Conservation (phyloP, 2,329 filamentous ascomycete species). For the Exophiala xenobiotica region DNA sequence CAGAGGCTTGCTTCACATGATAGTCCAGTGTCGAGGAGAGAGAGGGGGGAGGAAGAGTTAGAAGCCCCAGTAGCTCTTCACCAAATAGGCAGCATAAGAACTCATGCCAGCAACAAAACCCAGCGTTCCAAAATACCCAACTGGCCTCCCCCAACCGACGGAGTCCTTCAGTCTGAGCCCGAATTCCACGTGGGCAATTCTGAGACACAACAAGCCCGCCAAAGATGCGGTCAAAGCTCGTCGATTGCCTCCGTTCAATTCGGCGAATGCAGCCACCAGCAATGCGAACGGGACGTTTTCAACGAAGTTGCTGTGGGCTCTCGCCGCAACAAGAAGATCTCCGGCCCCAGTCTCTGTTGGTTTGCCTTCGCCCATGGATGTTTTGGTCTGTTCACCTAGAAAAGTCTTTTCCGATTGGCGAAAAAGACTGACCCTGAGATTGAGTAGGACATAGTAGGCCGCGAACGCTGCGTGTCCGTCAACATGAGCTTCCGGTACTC, state of each 20-base stretch:
- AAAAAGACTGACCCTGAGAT: slow-evolving; percentile 39
- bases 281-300: slow-evolving; percentile 47
- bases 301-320: slow-evolving; percentile 44
- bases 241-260: slow-evolving; percentile 46
- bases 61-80: slow-evolving; percentile 36
- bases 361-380: slow-evolving; percentile 13
- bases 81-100: slow-evolving; percentile 32
- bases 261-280: slow-evolving; percentile 40
- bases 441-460: slow-evolving; percentile 44
- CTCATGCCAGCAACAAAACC: slow-evolving; percentile 32
- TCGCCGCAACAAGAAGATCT: slow-evolving; percentile 38
- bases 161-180: slow-evolving; percentile 36
- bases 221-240: slow-evolving; percentile 40
- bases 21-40: too few species aligned
- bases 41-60: too few species aligned
- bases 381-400: slow-evolving; percentile 25
- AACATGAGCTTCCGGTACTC: slow-evolving; percentile 29
- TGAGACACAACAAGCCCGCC: slow-evolving; percentile 39
- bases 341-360: slow-evolving; percentile 12
- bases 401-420: slow-evolving; percentile 36
- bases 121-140: slow-evolving; percentile 33
- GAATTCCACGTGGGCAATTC: slow-evolving; percentile 42
- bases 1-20: too few species aligned
- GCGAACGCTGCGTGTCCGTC: slow-evolving; percentile 44
- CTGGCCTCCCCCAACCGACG: slow-evolving; percentile 30